These are phyloP conservation scores for Calonectria crousiana DNA, from an alignment of 2,329 filamentous ascomycete species.

Conservation along the genomic window DNA sequence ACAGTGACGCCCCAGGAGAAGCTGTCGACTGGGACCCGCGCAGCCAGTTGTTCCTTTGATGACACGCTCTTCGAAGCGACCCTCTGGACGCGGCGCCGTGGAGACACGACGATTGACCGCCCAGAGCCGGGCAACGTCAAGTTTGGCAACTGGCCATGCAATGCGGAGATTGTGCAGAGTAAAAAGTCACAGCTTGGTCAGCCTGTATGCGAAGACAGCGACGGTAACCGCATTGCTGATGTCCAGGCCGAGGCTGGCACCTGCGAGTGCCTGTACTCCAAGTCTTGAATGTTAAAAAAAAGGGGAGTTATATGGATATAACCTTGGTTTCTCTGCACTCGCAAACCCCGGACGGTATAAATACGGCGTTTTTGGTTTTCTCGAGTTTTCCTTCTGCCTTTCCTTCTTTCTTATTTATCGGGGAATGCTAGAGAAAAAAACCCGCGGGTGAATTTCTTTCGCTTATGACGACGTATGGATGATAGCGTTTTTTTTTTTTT, in stretches of 20 bases:
- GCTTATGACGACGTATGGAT: conserved; percentile 1
- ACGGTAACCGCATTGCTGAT: conserved; percentile 52
- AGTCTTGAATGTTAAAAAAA: conserved; percentile 39
- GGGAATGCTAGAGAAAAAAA: neutral
- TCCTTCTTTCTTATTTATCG: neutral
- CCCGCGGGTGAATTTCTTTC: neutral
- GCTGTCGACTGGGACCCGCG: conserved; percentile 56
- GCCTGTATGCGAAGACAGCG: conserved; percentile 64
- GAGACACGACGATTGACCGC: conserved; percentile 32
- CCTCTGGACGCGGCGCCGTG: conserved; percentile 67
- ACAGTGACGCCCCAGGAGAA: conserved; percentile 61
- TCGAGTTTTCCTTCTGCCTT: neutral
- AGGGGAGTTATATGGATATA: neutral
- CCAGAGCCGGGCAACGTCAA: conserved; percentile 30
- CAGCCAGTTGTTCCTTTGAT: conserved; percentile 69
- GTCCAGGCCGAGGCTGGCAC: conserved; percentile 51
- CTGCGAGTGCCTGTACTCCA: conserved; percentile 56
- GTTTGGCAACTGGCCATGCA: conserved; percentile 67
- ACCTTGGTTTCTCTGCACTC: neutral
- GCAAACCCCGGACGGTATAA: neutral
- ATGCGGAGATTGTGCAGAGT: conserved; percentile 66
- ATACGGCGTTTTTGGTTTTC: neutral
- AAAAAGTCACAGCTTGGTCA: conserved; percentile 55
- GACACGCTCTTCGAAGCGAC: conserved; percentile 67
- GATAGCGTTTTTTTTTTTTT: neutral